Percentiles rank a stretch among this genome's conserved stretches.
Conservation (phyloP, 352 stramenopile species). For the Pythium dissotocum region DNA sequence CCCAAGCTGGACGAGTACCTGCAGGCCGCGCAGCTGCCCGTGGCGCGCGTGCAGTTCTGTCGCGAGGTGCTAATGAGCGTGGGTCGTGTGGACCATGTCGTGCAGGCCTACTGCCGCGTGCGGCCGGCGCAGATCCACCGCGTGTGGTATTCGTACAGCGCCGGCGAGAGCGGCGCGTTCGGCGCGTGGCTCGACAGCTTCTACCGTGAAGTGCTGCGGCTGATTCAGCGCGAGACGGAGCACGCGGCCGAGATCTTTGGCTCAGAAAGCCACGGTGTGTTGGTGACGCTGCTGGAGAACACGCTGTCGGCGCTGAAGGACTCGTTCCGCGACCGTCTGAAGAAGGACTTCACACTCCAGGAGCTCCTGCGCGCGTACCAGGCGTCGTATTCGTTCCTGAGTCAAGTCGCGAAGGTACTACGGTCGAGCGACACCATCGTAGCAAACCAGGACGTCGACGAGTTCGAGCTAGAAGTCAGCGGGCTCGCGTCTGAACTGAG, state of each 20-base stretch:
- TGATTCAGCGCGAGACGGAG: constrained; percentile 57
- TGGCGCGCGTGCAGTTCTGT: constrained; percentile 46
- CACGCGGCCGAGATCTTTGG: constrained; percentile 55
- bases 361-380: constrained; percentile 48
- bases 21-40: constrained; percentile 42
- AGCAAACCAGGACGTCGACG: constrained; percentile 31
- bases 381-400: constrained; percentile 44
- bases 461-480: constrained; percentile 6
- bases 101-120: constrained; percentile 46
- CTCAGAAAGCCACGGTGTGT: constrained; percentile 28
- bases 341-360: constrained; percentile 33
- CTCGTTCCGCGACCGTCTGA: constrained; percentile 58
- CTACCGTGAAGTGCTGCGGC: constrained; percentile 50
- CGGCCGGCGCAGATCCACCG: constrained; percentile 56
- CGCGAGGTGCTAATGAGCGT: constrained; percentile 57
- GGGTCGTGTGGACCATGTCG: constrained; percentile 35
- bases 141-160: constrained; percentile 53
- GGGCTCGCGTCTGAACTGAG: background rate
- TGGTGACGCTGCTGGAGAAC: constrained; percentile 49
- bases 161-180: constrained; percentile 30
- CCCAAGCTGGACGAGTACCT: constrained; percentile 44
- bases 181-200: constrained; percentile 53
- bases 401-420: constrained; percentile 36
- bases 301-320: constrained; percentile 49
- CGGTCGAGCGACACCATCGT: constrained; percentile 3